Conservation (phyloP, 1,139 yeast species). For the Suhomyces wounanorum region DNA sequence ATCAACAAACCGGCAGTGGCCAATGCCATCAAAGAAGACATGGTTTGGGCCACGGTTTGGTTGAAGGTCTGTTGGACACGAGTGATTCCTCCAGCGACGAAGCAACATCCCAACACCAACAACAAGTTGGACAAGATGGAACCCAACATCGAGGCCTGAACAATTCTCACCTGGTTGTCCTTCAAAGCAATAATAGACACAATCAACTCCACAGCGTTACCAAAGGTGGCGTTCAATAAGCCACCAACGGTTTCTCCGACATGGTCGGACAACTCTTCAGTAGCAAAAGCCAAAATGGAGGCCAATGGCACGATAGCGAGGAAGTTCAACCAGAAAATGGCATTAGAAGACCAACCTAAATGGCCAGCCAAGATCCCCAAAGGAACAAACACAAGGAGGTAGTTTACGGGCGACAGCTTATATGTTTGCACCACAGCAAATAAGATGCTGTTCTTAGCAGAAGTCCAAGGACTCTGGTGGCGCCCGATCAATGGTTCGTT, state of each 20-base stretch:
- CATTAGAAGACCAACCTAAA: slow-evolving; percentile 56
- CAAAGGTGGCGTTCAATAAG: slow-evolving; percentile 90
- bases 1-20: slow-evolving; percentile 85
- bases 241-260: slow-evolving; percentile 93
- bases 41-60: slow-evolving; percentile 96
- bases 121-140: slow-evolving; percentile 84
- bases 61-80: slow-evolving; percentile 86
- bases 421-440: slow-evolving; percentile 34
- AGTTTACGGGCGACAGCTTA: slow-evolving; percentile 74
- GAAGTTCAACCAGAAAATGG: slow-evolving; percentile 75
- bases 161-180: slow-evolving; percentile 87
- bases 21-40: slow-evolving; percentile 90
- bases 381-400: slow-evolving; percentile 79
- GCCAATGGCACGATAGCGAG: slow-evolving; percentile 93
- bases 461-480: slow-evolving; percentile 2
- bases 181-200: slow-evolving; percentile 87
- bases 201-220: slow-evolving; percentile 87
- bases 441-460: slow-evolving; percentile 8
- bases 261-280: slow-evolving; percentile 86
- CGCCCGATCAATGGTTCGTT: slow-evolving; percentile 16
- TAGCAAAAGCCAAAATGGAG: slow-evolving; percentile 83
- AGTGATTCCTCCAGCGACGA: slow-evolving; percentile 87
- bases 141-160: slow-evolving; percentile 96
- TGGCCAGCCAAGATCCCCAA: slow-evolving; percentile 76
- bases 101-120: slow-evolving; percentile 93